These are phyloP conservation scores for Cercospora zeina DNA, from an alignment of 2,329 filamentous ascomycete species.

Conservation along the genomic window DNA sequence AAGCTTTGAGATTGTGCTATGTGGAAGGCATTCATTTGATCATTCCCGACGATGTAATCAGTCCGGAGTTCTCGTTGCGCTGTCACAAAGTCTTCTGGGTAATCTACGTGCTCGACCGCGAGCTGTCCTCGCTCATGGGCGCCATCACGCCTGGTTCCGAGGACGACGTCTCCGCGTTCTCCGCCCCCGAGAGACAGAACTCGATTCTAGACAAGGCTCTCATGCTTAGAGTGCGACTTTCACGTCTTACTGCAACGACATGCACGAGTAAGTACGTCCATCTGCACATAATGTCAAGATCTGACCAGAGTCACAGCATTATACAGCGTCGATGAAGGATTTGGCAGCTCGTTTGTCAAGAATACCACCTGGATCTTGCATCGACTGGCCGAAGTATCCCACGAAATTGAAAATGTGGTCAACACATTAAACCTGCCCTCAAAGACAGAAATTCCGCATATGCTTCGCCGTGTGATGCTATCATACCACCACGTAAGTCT, in stretches of 20 bases:
- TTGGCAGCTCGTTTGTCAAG: conserved; percentile 18
- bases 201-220: conserved; percentile 18
- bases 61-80: conserved; percentile 32
- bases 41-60: conserved; percentile 17
- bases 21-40: conserved; percentile 20
- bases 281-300: neutral
- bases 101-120: conserved; percentile 54
- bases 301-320: conserved; percentile 3
- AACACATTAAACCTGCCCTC: conserved; percentile 5
- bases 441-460: conserved; percentile 16
- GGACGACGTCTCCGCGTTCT: conserved; percentile 51
- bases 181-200: conserved; percentile 13
- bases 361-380: conserved; percentile 30
- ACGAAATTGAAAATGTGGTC: conserved; percentile 28
- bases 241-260: conserved; percentile 18
- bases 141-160: conserved; percentile 53
- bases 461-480: conserved; percentile 20
- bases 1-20: conserved; percentile 48
- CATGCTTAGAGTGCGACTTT: conserved; percentile 17
- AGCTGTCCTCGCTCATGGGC: conserved; percentile 58
- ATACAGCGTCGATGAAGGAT: conserved; percentile 16
- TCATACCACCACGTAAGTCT: conserved; percentile 22
- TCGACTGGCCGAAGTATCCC: conserved; percentile 30
- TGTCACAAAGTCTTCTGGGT: conserved; percentile 58
- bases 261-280: conserved; percentile 11